These are phyloP conservation scores for Blastocystis sp. DNA, from an alignment of 352 stramenopile species.

Conservation along the genomic window DNA sequence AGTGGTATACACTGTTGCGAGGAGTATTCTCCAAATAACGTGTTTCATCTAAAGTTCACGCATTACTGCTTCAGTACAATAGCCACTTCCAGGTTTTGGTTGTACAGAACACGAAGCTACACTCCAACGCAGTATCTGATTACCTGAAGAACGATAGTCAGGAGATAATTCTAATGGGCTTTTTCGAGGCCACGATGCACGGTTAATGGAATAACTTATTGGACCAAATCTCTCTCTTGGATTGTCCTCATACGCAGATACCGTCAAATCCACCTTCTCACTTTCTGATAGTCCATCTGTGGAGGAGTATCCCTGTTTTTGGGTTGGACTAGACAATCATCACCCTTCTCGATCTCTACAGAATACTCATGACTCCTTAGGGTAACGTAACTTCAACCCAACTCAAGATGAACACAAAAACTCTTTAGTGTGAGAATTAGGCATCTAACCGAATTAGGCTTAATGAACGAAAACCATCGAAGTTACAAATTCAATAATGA, in stretches of 20 bases:
- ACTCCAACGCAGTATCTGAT: conserved; percentile 1
- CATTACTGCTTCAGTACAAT: not conserved
- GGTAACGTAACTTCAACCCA: too few relatives aligned
- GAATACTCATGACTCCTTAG: not conserved
- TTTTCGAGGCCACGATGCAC: not conserved
- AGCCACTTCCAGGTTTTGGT: not conserved
- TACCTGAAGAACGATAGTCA: not conserved
- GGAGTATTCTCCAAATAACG: not conserved
- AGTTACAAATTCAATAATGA: too few relatives aligned
- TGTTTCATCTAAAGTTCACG: not conserved
- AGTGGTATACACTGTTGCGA: conserved; percentile 22
- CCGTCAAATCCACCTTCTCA: too few relatives aligned
- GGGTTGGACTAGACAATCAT: not conserved
- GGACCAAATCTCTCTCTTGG: not conserved
- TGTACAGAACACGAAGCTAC: not conserved
- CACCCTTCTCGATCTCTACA: not conserved
- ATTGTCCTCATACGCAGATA: too few relatives aligned
- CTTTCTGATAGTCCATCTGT: too few relatives aligned
- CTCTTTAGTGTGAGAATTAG: too few relatives aligned
- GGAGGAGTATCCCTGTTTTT: not conserved
- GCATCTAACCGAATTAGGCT: too few relatives aligned
- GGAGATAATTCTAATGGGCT: not conserved
- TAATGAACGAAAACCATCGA: too few relatives aligned
- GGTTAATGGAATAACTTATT: not conserved
- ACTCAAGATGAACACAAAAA: too few relatives aligned